phyloP scores from a whole-genome alignment of 495 filamentous ascomycete species.

The Xylaria scruposa region DNA sequence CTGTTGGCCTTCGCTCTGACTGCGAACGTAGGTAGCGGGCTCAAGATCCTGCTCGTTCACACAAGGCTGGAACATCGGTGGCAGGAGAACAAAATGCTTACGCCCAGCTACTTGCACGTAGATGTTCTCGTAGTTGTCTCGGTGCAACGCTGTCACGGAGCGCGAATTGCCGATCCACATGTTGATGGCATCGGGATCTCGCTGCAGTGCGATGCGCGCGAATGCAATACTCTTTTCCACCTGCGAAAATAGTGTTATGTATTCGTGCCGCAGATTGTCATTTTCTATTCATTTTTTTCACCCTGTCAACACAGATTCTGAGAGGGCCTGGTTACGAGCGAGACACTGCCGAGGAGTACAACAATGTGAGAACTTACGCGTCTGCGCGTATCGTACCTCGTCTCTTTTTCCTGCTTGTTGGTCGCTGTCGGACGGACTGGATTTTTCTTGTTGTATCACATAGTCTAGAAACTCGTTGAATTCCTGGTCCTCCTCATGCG shows the following conservation, averaged over 20 bases:
- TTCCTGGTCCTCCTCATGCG: conserved; percentile 58
- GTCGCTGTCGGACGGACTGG: neutral
- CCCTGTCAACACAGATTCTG: conserved; percentile 1
- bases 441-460: conserved; percentile 48
- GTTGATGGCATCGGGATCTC: conserved; percentile 73
- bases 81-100: conserved; percentile 75
- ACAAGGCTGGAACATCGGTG: conserved; percentile 66
- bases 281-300: conserved; percentile 55
- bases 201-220: conserved; percentile 68
- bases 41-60: conserved; percentile 64
- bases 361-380: conserved; percentile 35
- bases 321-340: neutral
- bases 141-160: conserved; percentile 72
- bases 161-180: conserved; percentile 76
- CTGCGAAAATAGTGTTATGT: conserved; percentile 60
- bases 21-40: conserved; percentile 57
- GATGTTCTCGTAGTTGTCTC: conserved; percentile 82
- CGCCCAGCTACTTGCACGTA: conserved; percentile 73
- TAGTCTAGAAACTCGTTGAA: conserved; percentile 57
- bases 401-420: conserved; percentile 3
- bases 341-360: neutral
- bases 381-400: conserved; percentile 63
- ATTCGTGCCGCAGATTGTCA: conserved; percentile 76
- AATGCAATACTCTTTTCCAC: conserved; percentile 66
- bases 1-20: conserved; percentile 31